phyloP scores from a whole-genome alignment of 2,329 filamentous ascomycete species.

The Rhytidhysteron rufulum region DNA sequence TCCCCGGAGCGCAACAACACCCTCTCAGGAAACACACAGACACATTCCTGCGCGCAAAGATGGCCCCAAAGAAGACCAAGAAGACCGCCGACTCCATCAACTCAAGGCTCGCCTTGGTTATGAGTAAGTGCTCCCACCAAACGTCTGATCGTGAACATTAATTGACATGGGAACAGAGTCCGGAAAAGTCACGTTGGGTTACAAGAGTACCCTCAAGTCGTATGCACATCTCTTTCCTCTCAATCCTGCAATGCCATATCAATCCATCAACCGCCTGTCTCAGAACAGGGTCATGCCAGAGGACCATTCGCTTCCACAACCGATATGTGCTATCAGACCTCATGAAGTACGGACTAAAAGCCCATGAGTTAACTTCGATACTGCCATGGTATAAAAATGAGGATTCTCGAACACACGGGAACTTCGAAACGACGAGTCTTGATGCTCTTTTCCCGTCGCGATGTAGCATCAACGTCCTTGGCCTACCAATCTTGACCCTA shows the following conservation, averaged over 20 bases:
- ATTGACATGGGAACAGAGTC: slow-evolving; percentile 16
- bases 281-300: too few relatives aligned
- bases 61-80: slow-evolving; percentile 76
- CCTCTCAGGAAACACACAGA: slow-evolving; percentile 21
- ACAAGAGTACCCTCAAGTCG: slow-evolving; percentile 85
- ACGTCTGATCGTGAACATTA: slow-evolving; percentile 14
- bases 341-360: too few relatives aligned
- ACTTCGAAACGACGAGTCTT: too few relatives aligned
- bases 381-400: too few relatives aligned
- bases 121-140: slow-evolving; percentile 45
- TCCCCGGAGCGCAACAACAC: neutral
- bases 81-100: slow-evolving; percentile 81
- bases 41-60: slow-evolving; percentile 45
- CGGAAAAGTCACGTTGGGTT: slow-evolving; percentile 74
- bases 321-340: too few relatives aligned
- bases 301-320: too few relatives aligned
- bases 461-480: too few relatives aligned
- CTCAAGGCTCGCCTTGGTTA: slow-evolving; percentile 63
- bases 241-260: neutral
- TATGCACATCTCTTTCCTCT: neutral
- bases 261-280: too few relatives aligned
- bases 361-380: too few relatives aligned
- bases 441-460: too few relatives aligned
- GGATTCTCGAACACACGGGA: too few relatives aligned
- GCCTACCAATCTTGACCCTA: too few relatives aligned